Evolutionary conservation across 2,329 filamentous ascomycete species (phyloP).

Genomic region (Cladophialophora bantiana): DNA sequence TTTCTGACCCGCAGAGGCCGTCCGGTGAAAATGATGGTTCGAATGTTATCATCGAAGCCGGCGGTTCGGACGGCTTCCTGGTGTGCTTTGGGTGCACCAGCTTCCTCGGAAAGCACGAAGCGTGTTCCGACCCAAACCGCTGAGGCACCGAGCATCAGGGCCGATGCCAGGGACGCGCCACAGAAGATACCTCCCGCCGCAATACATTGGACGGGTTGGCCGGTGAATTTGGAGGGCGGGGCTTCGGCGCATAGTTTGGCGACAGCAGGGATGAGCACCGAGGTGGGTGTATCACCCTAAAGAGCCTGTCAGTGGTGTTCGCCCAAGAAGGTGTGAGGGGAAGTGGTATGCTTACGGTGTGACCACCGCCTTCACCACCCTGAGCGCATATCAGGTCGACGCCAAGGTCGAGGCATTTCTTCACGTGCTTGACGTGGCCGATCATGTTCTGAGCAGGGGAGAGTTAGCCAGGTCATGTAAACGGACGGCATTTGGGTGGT

Average conservation of each 20-base stretch:
- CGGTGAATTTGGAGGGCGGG: conserved; percentile 81
- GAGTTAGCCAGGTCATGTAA: conserved; percentile 19
- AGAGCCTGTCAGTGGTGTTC: background rate
- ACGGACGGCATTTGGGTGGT: background rate
- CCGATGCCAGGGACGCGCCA: conserved; percentile 85
- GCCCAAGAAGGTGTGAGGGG: background rate
- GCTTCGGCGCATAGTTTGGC: conserved; percentile 79
- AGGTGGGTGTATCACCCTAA: conserved; percentile 83
- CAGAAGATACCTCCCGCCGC: conserved; percentile 95
- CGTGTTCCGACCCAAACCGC: conserved; percentile 97
- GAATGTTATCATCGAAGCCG: conserved; percentile 92
- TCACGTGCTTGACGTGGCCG: conserved; percentile 97
- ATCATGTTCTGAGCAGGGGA: conserved; percentile 94
- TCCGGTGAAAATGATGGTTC: conserved; percentile 98
- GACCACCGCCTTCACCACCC: conserved; percentile 95
- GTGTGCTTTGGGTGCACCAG: conserved; percentile 89
- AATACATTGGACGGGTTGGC: conserved; percentile 85
- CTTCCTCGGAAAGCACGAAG: conserved; percentile 93
- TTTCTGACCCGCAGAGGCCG: conserved; percentile 91
- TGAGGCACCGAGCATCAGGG: conserved; percentile 88
- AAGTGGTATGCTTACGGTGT: conserved; percentile 58
- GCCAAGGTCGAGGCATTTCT: conserved; percentile 91
- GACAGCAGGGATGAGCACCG: conserved; percentile 89
- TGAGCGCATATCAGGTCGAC: conserved; percentile 98
- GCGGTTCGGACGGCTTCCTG: conserved; percentile 94